phyloP scores from a whole-genome alignment of 441 rosid genomes.

The Erodium texanum region DNA sequence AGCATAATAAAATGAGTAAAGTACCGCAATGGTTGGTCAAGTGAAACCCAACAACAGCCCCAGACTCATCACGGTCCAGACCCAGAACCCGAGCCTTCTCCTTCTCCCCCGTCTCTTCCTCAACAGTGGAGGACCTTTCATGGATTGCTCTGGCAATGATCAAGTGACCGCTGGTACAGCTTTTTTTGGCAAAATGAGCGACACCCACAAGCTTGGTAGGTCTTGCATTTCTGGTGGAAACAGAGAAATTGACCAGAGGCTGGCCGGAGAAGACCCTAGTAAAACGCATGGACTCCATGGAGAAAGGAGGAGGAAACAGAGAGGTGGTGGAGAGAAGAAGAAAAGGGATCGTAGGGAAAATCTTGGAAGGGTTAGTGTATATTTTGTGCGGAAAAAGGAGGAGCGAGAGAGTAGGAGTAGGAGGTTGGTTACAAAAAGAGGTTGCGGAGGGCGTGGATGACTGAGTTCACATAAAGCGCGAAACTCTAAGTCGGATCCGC shows the following conservation, averaged over 20 bases:
- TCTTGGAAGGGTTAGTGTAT: background rate
- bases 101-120: constrained; percentile 15
- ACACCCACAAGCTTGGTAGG: constrained; percentile 20
- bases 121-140: constrained; percentile 25
- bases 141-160: constrained; percentile 19
- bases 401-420: too few relatives aligned
- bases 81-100: constrained; percentile 32
- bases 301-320: background rate
- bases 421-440: too few relatives aligned
- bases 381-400: too few relatives aligned
- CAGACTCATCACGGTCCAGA: constrained; percentile 52
- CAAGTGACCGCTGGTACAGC: constrained; percentile 22
- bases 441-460: too few relatives aligned
- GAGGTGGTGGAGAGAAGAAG: background rate
- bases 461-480: too few relatives aligned
- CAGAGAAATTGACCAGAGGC: constrained; percentile 7
- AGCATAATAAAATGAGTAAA: background rate
- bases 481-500: too few relatives aligned
- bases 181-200: constrained; percentile 18
- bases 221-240: constrained; percentile 1
- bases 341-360: background rate
- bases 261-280: constrained; percentile 18
- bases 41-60: constrained; percentile 52
- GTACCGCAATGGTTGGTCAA: constrained; percentile 47
- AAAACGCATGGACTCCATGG: constrained; percentile 41